phyloP scores from a whole-genome alignment of 2,329 filamentous ascomycete species.

The Aspergillus pseudoglaucus region DNA sequence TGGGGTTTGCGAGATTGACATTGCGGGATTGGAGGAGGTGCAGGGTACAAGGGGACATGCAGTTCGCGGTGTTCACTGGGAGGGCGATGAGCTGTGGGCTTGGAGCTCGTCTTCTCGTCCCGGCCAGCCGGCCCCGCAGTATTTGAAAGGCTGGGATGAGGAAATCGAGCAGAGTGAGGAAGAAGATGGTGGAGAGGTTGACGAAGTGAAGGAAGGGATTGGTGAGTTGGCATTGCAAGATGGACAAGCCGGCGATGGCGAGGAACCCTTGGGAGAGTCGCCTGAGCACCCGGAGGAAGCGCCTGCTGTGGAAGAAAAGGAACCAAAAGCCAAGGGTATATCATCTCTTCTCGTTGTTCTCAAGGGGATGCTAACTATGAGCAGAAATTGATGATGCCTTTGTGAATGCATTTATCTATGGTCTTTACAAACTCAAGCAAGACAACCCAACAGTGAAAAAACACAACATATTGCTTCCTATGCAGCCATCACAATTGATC shows the following conservation, averaged over 20 bases:
- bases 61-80: conserved; percentile 61
- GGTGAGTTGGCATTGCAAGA: conserved; percentile 33
- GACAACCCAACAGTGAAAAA: conserved; percentile 47
- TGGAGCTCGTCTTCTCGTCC: conserved; percentile 52
- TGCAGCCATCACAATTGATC: conserved; percentile 59
- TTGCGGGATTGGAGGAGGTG: conserved; percentile 49
- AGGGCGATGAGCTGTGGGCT: conserved; percentile 62
- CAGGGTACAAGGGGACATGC: conserved; percentile 59
- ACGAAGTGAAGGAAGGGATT: conserved; percentile 39
- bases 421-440: conserved; percentile 54
- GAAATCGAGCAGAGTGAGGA: conserved; percentile 21
- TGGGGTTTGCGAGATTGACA: conserved; percentile 59
- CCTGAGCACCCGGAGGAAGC: conserved; percentile 25
- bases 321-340: conserved; percentile 53
- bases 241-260: conserved; percentile 5
- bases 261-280: conserved; percentile 10
- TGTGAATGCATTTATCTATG: conserved; percentile 57
- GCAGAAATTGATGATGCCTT: conserved; percentile 64
- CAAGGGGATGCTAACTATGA: conserved; percentile 8
- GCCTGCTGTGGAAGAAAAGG: conserved; percentile 38
- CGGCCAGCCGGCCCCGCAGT: conserved; percentile 48
- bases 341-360: background rate
- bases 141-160: conserved; percentile 47
- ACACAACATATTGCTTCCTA: conserved; percentile 54
- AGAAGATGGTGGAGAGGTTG: conserved; percentile 31